Conservation (phyloP, 306 rosid species). For the Trifolium subterraneum region DNA sequence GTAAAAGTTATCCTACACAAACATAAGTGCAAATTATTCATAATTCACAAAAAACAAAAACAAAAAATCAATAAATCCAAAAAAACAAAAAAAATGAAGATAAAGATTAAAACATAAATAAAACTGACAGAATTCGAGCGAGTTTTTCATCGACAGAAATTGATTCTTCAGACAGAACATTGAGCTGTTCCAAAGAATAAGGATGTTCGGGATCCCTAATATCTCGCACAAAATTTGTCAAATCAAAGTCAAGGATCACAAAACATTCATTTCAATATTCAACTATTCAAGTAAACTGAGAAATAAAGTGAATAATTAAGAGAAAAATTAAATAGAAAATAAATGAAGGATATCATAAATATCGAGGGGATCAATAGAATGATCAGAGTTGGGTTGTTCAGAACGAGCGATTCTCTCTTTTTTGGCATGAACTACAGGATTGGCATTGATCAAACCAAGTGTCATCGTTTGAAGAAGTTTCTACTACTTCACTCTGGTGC, state of each 20-base stretch:
- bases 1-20: constrained; percentile 85
- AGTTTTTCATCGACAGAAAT: constrained; percentile 88
- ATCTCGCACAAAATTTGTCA: constrained; percentile 86
- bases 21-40: neutral
- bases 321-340: neutral
- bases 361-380: constrained; percentile 91
- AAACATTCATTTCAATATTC: neutral
- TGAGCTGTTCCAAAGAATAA: constrained; percentile 94
- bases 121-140: constrained; percentile 77
- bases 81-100: neutral
- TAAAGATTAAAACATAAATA: neutral
- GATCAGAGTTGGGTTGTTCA: constrained; percentile 63
- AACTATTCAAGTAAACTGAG: neutral
- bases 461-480: constrained; percentile 58
- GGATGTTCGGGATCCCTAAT: constrained; percentile 99
- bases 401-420: constrained; percentile 83
- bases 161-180: constrained; percentile 94
- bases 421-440: constrained; percentile 95
- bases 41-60: neutral
- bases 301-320: neutral
- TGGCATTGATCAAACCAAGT: constrained; percentile 92
- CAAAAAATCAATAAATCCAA: neutral
- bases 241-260: constrained; percentile 68
- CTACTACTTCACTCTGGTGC: neutral
- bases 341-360: constrained; percentile 86